Conservation (phyloP, 352 stramenopile species). For the Pythium biforme region DNA sequence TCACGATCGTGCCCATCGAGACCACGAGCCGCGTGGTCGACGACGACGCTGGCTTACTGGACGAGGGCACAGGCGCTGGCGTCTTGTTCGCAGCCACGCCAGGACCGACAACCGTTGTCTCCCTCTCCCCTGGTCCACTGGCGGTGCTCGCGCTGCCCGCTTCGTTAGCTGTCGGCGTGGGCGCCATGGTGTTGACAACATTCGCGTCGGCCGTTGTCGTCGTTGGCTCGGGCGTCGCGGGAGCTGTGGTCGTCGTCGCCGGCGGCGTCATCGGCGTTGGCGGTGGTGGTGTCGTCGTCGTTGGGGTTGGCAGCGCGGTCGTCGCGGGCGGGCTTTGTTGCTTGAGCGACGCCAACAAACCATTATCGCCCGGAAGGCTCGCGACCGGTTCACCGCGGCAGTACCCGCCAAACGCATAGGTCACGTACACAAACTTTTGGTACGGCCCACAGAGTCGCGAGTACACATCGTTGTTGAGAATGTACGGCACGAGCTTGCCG, state of each 20-base stretch:
- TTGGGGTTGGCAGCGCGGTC: neutral
- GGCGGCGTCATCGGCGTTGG: neutral
- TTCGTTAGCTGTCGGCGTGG: neutral
- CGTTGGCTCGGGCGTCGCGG: neutral
- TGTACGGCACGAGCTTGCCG: slow-evolving; percentile 8
- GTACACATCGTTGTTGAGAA: neutral
- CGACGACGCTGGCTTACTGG: neutral
- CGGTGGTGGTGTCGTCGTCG: neutral
- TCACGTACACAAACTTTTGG: neutral
- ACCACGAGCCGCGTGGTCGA: neutral
- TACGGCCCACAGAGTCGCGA: neutral
- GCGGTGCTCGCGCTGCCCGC: neutral
- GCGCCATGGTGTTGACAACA: neutral
- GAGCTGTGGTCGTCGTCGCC: neutral
- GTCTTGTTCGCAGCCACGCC: too few relatives aligned
- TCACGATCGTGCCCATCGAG: neutral
- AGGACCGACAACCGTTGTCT: neutral
- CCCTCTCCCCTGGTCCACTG: neutral
- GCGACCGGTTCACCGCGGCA: neutral
- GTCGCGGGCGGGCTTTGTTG: neutral
- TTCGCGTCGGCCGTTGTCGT: neutral
- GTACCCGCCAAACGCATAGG: neutral
- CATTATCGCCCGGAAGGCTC: slow-evolving; percentile 8
- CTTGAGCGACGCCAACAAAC: slow-evolving; percentile 7
- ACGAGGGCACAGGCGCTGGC: neutral